Conservation (phyloP, 352 stramenopile genomes). For the Globisporangium megalacanthum region DNA sequence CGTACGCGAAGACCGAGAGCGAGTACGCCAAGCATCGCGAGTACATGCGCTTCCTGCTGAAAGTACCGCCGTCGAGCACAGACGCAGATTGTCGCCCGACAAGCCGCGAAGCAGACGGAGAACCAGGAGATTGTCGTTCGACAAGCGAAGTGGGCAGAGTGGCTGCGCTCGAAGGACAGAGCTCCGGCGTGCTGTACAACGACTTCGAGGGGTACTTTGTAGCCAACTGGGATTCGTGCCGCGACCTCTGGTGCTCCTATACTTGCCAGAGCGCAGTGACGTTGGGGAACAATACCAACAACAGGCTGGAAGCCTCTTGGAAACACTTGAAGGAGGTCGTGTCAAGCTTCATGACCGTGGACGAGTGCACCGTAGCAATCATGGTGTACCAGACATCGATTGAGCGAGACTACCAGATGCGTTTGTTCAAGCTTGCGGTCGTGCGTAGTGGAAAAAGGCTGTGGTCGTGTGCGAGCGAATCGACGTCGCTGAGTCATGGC, state of each 20-base stretch:
- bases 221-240: constrained; percentile 21
- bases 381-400: not conserved
- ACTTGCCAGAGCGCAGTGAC: constrained; percentile 11
- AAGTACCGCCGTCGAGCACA: not conserved
- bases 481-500: too few species aligned
- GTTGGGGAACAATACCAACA: constrained; percentile 26
- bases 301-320: constrained; percentile 18
- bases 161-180: too few species aligned
- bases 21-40: constrained; percentile 7
- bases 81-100: not conserved
- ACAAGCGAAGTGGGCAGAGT: too few species aligned
- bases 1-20: constrained; percentile 12
- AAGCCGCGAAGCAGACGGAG: not conserved
- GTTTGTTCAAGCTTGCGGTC: too few species aligned
- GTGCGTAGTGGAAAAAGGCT: too few species aligned
- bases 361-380: not conserved
- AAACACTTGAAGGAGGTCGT: constrained; percentile 22
- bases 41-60: constrained; percentile 10
- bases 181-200: too few species aligned
- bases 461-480: too few species aligned
- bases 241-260: constrained; percentile 13
- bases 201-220: not conserved
- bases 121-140: not conserved
- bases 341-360: constrained; percentile 1
- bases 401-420: not conserved